Percentiles rank a stretch among this genome's conserved stretches.
phyloP scores from a whole-genome alignment of 2,329 filamentous ascomycete genomes.

The Arthrobotrys iridis region DNA sequence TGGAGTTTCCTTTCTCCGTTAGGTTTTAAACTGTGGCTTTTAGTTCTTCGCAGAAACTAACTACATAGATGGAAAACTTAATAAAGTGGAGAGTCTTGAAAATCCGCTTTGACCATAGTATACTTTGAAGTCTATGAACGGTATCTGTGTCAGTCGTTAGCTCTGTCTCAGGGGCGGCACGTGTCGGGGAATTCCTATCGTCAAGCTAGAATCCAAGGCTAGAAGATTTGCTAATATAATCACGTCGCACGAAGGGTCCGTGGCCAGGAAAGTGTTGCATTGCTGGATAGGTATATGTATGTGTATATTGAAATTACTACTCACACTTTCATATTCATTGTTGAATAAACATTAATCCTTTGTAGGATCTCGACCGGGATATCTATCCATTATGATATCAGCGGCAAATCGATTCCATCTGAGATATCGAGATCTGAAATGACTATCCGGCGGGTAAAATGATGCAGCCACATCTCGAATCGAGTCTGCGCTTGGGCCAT shows the following conservation, averaged over 20 bases:
- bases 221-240: neutral
- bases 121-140: neutral
- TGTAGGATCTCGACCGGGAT: neutral
- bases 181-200: neutral
- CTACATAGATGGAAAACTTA: too few relatives aligned
- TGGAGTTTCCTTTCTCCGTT: too few relatives aligned
- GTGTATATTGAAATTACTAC: too few relatives aligned
- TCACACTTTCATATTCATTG: too few relatives aligned
- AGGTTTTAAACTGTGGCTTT: too few relatives aligned
- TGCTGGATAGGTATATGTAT: neutral
- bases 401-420: neutral
- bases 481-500: neutral
- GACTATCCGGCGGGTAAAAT: neutral
- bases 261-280: neutral
- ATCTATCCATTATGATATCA: neutral
- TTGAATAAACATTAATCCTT: too few relatives aligned
- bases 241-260: neutral
- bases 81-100: too few relatives aligned
- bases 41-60: too few relatives aligned
- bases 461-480: neutral
- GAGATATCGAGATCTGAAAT: neutral
- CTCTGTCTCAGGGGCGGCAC: neutral
- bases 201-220: neutral
- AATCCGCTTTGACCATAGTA: conserved; percentile 3
- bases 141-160: neutral